Evolutionary conservation across 257 asterid species (phyloP).

Genomic region (Catharanthus roseus): DNA sequence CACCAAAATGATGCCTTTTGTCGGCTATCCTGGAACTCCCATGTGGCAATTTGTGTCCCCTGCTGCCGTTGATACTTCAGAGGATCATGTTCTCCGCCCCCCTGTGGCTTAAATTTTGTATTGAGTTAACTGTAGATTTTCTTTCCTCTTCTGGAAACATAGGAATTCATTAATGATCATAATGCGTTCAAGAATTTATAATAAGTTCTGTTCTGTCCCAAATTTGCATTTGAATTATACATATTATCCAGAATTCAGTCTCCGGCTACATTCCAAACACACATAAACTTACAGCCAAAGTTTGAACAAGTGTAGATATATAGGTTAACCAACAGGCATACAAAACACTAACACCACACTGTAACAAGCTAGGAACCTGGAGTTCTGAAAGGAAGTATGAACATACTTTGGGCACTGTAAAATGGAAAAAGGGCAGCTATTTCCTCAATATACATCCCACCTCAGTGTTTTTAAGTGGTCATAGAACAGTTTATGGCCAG

Average conservation of each 20-base stretch:
- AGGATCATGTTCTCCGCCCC: conserved; percentile 42
- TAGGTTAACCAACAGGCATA: background rate
- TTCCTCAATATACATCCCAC: background rate
- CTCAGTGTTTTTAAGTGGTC: background rate
- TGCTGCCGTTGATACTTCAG: conserved; percentile 43
- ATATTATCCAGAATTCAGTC: too few species aligned
- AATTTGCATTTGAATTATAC: background rate
- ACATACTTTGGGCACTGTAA: background rate
- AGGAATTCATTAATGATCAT: background rate
- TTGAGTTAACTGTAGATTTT: background rate
- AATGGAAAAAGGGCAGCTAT: background rate
- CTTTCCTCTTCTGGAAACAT: conserved; percentile 6
- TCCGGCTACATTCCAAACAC: background rate
- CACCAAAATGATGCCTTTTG: conserved; percentile 42
- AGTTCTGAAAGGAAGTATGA: too few species aligned
- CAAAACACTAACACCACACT: too few species aligned
- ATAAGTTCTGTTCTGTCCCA: background rate
- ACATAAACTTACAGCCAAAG: background rate
- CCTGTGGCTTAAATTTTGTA: conserved; percentile 36
- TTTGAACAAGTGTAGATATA: too few species aligned
- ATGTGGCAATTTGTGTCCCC: conserved; percentile 50
- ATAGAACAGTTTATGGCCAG: too few species aligned
- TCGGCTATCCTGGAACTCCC: conserved; percentile 41
- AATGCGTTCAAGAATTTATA: background rate
- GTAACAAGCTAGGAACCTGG: too few species aligned